A percentile compares a stretch with the other conserved stretches of the same genome.
These are phyloP conservation scores for Coniochaeta pulveracea DNA, from an alignment of 2,329 filamentous ascomycete genomes.

Conservation along the genomic window DNA sequence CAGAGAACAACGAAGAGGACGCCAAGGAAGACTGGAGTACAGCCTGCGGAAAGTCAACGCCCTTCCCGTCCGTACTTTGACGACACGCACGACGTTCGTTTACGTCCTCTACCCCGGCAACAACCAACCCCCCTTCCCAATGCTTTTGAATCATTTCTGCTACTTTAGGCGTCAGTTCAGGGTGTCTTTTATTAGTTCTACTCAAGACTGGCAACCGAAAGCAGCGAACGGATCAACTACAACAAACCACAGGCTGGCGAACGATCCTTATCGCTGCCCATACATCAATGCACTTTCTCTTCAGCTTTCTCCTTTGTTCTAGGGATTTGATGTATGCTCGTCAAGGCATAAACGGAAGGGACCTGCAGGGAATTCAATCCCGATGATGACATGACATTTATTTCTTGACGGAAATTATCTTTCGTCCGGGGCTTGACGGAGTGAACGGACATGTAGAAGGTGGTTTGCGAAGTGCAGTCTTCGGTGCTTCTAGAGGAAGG, in stretches of 20 bases:
- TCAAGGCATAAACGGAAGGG: constrained; percentile 10
- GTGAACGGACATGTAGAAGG: constrained; percentile 7
- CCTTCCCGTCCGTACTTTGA: constrained; percentile 6
- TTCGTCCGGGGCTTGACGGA: constrained; percentile 7
- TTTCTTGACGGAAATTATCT: constrained; percentile 10
- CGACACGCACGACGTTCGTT: too few relatives aligned
- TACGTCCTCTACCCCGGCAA: constrained; percentile 11
- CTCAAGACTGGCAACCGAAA: constrained; percentile 12
- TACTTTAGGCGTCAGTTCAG: constrained; percentile 10
- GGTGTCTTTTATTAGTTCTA: constrained; percentile 10
- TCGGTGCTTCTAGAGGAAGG: too few relatives aligned
- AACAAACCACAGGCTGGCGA: constrained; percentile 9
- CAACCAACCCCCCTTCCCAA: constrained; percentile 6
- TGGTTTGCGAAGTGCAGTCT: constrained; percentile 10
- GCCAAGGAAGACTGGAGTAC: constrained; percentile 6
- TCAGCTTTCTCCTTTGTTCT: constrained; percentile 12
- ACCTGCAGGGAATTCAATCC: constrained; percentile 12
- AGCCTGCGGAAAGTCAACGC: constrained; percentile 8
- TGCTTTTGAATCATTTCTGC: constrained; percentile 11
- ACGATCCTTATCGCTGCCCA: constrained; percentile 9
- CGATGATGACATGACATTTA: constrained; percentile 16
- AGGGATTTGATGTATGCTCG: constrained; percentile 12
- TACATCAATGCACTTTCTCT: constrained; percentile 12
- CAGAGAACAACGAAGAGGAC: constrained; percentile 5
- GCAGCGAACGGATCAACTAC: constrained; percentile 4